A percentile compares a stretch with the other conserved stretches of the same genome.
phyloP scores from a whole-genome alignment of 139 green algal species.

The Chlorella sorokiniana region DNA sequence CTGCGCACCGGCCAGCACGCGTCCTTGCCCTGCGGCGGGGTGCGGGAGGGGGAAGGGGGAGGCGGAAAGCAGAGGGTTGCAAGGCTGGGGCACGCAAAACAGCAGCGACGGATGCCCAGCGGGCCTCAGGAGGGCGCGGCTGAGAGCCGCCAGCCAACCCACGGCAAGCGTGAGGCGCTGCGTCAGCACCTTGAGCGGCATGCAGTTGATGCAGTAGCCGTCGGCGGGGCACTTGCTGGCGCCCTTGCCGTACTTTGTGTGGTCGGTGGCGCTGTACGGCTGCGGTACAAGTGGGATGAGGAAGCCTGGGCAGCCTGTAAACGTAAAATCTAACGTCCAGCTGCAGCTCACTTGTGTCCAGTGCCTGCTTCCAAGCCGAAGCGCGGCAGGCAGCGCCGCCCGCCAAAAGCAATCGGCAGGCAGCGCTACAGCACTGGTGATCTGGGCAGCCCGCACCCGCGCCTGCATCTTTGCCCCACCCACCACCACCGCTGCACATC shows the following conservation, averaged over 20 bases:
- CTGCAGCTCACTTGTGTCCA: no score
- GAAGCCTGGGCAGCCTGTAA: background rate
- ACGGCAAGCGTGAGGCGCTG: no score
- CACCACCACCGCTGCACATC: background rate
- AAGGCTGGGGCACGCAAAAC: background rate
- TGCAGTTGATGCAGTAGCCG: constrained; percentile 65
- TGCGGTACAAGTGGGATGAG: background rate
- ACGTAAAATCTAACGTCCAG: no score
- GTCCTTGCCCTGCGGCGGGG: constrained; percentile 26
- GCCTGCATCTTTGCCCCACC: background rate
- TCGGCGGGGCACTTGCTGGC: constrained; percentile 50
- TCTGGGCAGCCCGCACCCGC: no score
- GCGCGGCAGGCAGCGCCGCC: no score
- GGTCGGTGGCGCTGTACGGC: constrained; percentile 55
- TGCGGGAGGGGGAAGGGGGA: background rate
- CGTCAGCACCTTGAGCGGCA: constrained; percentile 41
- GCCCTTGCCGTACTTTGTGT: constrained; percentile 52
- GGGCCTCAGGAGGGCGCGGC: background rate
- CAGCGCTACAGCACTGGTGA: no score
- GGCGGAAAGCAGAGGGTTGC: background rate
- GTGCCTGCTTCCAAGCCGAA: no score
- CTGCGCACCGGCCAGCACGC: constrained; percentile 62
- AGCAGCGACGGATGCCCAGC: background rate
- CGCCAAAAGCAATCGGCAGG: no score
- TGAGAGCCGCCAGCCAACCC: background rate